Base-by-base conservation (phyloP, 805 yeast genomes). In the Clavispora vitiphila region DNA sequence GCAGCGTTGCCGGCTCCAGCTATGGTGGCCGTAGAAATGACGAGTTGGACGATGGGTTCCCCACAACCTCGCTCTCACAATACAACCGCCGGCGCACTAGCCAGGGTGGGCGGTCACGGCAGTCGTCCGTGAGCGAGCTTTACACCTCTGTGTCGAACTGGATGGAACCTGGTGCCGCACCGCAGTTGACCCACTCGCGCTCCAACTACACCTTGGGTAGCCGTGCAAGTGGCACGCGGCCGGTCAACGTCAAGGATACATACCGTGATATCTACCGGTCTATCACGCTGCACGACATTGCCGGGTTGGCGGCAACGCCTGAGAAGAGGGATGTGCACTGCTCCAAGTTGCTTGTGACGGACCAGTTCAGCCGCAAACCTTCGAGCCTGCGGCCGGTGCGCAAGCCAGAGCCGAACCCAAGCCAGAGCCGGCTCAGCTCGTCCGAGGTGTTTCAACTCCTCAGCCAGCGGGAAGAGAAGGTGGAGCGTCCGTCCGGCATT, bases 141-240 rank as follows among this genome's bases (percentile, higher is more conserved):
- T 69, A 74, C 49, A 56, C 62, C 3, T 58, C 71, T 11, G 77
- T 72, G 34, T 64, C 71, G 15, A 71, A 67, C 41, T 76, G 81
- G 80, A 74, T 76, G 79, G 80, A 75, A 40, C 73, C 78, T 3
- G 50, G 57, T 2, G 22, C 25, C 19, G 64, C 19, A 12, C 30
- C 14, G 21, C 16, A 31, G 40, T 26, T 51, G 19, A 21, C 35
- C 16, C 46, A 50, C 36, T 49, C 53, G n/a, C 43, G 37, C 34
- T 49, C 53, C 21, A 41, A 43, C 12, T 46, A 46, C 32, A 47
- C 51, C 1, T 34, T 51, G 38, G 48, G 47, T 20, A 43, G 44
- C 40, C 23, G 45, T 10, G 37, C 38, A 16, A 39, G 40, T 20
- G 10, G n/a, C 21, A 5, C 10, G 24, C 32, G 37, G 11, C 24